Base-by-base conservation (phyloP, 441 rosid genomes). In the Pelargonium myrrhifolium region DNA sequence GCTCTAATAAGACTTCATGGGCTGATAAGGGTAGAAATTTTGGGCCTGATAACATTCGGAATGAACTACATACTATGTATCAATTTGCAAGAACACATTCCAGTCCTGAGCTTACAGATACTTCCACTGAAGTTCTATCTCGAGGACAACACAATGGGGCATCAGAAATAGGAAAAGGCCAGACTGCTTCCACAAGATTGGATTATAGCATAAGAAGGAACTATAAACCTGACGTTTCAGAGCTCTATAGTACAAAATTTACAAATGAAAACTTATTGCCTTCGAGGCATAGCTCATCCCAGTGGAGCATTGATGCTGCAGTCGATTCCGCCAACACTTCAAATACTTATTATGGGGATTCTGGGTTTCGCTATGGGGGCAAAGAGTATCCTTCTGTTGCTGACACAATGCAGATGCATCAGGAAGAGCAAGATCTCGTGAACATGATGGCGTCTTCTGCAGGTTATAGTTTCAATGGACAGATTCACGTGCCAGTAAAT, bases 71-170 rank as follows among this genome's bases (percentile, higher is more conserved):
- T 59, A 63, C 1, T 24, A 61, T 65, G 35, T 35, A 45, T 62
- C 71, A n/a, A 14, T 60, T 72, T 67, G 67, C 51, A 37, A 67
- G 71, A 66, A 67, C 75, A 45, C 21, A 49, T 60, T 72, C 75
- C 35, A 61, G 67, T 62, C 75, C 70, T 0, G 56, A 72, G 66
- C 71, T 61, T 21, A 47, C 47, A 24, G 39, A 45, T 60, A 39
- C 37, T n/a, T 66, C 62, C 17, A 26, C 15, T 72, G 70, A 66
- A 60, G 56, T 67, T 67, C 63, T 24, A 31, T 37, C 15, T 10
- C 9, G 70, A 40, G 42, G 65, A 40, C 64, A 58, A 59, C 35
- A 3, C 22, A 15, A 64, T 5, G 64, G 22, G 26, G 72, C n/a
- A 49, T 31, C 43, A 49, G 68, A 66, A 24, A 47, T 59, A 22